Evolutionary conservation across 2,329 filamentous ascomycete genomes (phyloP).

Genomic region (Scedosporium apiospermum): DNA sequence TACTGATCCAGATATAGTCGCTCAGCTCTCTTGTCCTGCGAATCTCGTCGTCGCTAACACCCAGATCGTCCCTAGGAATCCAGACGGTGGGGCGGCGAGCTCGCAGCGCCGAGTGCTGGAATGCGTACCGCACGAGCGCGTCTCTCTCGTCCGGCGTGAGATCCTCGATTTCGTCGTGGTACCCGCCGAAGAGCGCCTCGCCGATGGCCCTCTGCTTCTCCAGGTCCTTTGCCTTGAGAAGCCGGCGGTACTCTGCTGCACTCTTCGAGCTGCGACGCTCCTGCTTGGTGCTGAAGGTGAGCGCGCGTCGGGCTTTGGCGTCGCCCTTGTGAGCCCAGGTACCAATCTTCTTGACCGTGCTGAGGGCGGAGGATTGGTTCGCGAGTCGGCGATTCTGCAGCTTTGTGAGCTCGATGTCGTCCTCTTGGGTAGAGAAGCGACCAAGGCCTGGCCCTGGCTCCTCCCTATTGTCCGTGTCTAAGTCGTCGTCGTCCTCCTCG

Average conservation of each 20-base stretch:
- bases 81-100: conserved; percentile 81
- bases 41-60: conserved; percentile 87
- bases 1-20: conserved; percentile 83
- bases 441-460: conserved; percentile 17
- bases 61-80: conserved; percentile 86
- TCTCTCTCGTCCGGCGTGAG: conserved; percentile 85
- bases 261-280: conserved; percentile 21
- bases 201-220: conserved; percentile 67
- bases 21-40: conserved; percentile 66
- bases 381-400: conserved; percentile 16
- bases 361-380: conserved; percentile 25
- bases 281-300: conserved; percentile 7
- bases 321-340: conserved; percentile 28
- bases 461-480: conserved; percentile 30
- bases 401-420: conserved; percentile 27
- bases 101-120: conserved; percentile 80
- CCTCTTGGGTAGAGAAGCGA: conserved; percentile 11
- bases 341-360: conserved; percentile 37
- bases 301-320: conserved; percentile 11
- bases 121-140: conserved; percentile 73
- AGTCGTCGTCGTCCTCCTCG: conserved; percentile 40
- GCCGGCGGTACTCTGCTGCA: conserved; percentile 37
- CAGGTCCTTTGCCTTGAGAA: conserved; percentile 48
- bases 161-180: conserved; percentile 90
- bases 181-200: conserved; percentile 74